A percentile compares a stretch with the other conserved stretches of the same genome.
phyloP scores from a whole-genome alignment of 208 protist species.

The Leishmania amazonensis region DNA sequence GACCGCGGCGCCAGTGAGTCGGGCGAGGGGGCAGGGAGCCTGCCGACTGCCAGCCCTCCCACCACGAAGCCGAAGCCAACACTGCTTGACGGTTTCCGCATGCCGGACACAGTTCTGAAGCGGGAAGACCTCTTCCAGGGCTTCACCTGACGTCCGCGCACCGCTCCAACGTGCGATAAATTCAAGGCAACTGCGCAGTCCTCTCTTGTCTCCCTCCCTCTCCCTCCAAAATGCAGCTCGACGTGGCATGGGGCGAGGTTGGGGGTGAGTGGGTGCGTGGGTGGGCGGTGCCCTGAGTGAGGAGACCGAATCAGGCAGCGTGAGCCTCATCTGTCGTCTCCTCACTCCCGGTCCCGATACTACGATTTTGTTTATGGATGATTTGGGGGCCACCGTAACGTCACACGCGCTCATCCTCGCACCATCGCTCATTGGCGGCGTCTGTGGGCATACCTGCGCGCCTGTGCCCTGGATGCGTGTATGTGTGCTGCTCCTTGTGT shows the following conservation, averaged over 20 bases:
- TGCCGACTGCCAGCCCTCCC: not conserved
- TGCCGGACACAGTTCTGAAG: slow-evolving; percentile 28
- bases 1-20: not conserved
- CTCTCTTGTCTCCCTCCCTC: not conserved
- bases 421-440: not conserved
- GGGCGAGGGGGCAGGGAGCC: not conserved
- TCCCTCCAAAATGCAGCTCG: not conserved
- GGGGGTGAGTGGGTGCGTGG: too few relatives aligned
- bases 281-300: not conserved
- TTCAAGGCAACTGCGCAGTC: not conserved
- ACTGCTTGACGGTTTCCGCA: slow-evolving; percentile 25
- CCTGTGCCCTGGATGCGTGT: not conserved
- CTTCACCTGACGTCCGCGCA: not conserved
- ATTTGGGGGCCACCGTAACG: not conserved
- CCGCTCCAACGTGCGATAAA: not conserved
- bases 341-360: not conserved
- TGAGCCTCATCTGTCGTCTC: not conserved
- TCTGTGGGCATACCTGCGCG: not conserved
- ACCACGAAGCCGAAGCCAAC: not conserved
- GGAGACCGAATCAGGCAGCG: not conserved
- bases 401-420: not conserved
- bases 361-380: not conserved
- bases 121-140: slow-evolving; percentile 34
- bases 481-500: not conserved
- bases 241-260: not conserved